Percentiles rank a stretch among this genome's conserved stretches.
Evolutionary conservation across 192 early-diverging fungal species (phyloP).

Genomic region (Coemansia sp.): DNA sequence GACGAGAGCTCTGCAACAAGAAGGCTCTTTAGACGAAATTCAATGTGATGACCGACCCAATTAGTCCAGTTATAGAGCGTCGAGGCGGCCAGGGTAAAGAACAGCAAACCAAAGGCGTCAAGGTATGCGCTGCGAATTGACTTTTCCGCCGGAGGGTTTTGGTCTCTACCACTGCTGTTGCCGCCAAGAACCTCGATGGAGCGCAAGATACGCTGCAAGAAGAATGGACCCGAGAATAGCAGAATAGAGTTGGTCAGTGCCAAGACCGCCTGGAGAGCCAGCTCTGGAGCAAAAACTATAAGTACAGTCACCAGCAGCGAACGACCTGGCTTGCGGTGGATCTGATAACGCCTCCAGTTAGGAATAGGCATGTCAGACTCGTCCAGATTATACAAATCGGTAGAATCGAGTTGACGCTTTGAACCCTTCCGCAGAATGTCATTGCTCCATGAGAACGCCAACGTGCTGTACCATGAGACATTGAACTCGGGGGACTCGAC

Average conservation of each 20-base stretch:
- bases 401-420: slow-evolving; percentile 55
- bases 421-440: slow-evolving; percentile 61
- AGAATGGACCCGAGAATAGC: slow-evolving; percentile 60
- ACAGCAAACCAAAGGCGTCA: slow-evolving; percentile 64
- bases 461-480: slow-evolving; percentile 25
- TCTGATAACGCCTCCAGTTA: slow-evolving; percentile 38
- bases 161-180: not conserved
- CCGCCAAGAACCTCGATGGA: slow-evolving; percentile 55
- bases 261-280: slow-evolving; percentile 46
- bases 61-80: slow-evolving; percentile 57
- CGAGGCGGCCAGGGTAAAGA: slow-evolving; percentile 48
- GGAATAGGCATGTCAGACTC: slow-evolving; percentile 53
- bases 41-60: slow-evolving; percentile 66
- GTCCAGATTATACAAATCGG: slow-evolving; percentile 64
- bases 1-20: slow-evolving; percentile 67
- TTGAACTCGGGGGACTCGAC: slow-evolving; percentile 37
- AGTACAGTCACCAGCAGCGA: slow-evolving; percentile 37
- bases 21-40: slow-evolving; percentile 63
- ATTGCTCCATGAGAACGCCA: slow-evolving; percentile 65
- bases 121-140: slow-evolving; percentile 53
- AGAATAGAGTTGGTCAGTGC: slow-evolving; percentile 30
- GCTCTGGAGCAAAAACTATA: slow-evolving; percentile 44
- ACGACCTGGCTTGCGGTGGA: slow-evolving; percentile 17
- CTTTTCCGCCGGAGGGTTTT: not conserved
- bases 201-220: slow-evolving; percentile 60